A percentile compares a stretch with the other conserved stretches of the same genome.
phyloP scores from a whole-genome alignment of 2,329 filamentous ascomycete species.

The Epichloe baconii region DNA sequence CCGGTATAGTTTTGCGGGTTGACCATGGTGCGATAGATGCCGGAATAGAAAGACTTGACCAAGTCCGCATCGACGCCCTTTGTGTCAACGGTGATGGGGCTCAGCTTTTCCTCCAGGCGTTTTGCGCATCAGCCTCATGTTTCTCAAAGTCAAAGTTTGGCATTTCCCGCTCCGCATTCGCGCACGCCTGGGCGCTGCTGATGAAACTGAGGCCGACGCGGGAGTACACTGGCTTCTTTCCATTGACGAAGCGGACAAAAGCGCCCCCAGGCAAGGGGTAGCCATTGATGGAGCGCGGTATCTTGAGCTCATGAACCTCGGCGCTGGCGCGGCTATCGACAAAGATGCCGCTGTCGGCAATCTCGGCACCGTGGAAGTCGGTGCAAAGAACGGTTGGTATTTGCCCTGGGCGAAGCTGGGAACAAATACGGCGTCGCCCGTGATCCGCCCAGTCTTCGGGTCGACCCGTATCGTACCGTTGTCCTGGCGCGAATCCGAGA shows the following conservation, averaged over 20 bases:
- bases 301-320: conserved; percentile 31
- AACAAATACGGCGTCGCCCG: conserved; percentile 46
- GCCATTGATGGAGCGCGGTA: conserved; percentile 36
- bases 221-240: conserved; percentile 40
- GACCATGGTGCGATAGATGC: conserved; percentile 59
- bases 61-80: conserved; percentile 38
- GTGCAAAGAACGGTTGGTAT: conserved; percentile 50
- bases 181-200: conserved; percentile 50
- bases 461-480: conserved; percentile 45
- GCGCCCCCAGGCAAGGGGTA: conserved; percentile 47
- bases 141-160: conserved; percentile 50
- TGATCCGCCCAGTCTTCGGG: conserved; percentile 42
- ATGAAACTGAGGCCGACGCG: conserved; percentile 61
- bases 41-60: conserved; percentile 55
- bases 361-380: conserved; percentile 46
- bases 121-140: conserved; percentile 36
- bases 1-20: conserved; percentile 63
- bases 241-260: conserved; percentile 46
- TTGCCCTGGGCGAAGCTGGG: conserved; percentile 53
- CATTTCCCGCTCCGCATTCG: conserved; percentile 56
- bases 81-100: conserved; percentile 40
- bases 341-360: conserved; percentile 50
- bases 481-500: conserved; percentile 45
- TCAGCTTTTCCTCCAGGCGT: conserved; percentile 50
- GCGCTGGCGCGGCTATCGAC: conserved; percentile 40